Base-by-base conservation (phyloP, 2,329 filamentous ascomycete genomes). In the Rhynchosporium graminicola region DNA sequence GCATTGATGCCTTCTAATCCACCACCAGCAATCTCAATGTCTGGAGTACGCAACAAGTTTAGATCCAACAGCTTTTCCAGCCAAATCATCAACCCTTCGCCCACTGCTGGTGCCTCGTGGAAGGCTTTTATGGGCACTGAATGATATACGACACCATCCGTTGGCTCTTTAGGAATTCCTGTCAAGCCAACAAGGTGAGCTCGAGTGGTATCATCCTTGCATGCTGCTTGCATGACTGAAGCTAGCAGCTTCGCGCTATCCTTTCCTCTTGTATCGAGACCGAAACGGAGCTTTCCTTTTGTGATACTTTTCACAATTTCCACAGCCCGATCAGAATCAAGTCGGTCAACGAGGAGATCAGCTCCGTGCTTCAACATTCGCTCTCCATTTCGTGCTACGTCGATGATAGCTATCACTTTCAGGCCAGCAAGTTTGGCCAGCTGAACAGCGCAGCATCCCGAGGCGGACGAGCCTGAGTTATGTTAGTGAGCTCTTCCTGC, bases 121-220 rank as follows among this genome's bases (percentile, higher is more conserved):
- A 91, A 92, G 3, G 91, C 70, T 74, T 92, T 92, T 65, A 93
- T 90, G 0, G 89, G 89, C 0, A 92, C 86, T 0, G 69, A 68
- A 59, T 73, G 71, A 54, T 70, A 71, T 7, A 65, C 63, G 10
- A 73, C 63, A 12, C 68, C 69, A 15, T 63, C 29, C 9, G 54
- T 65, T 9, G 60, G 52, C 38, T 66, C 61, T 70, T 90, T 90
- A 0, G 89, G 89, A 3, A 91, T 67, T 0, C 88, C 89, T 0
- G 85, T 85, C 50, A 92, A 69, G 0, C 89, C 88, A 0, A 92
- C 80, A 0, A 92, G 77, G 74, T 92, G 89, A 1, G 80, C 74
- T 1, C 74, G 69, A 40, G 47, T 51, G 46, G 68, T 67, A 2
- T 62, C 71, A 26, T 55, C 43, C 33, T 57, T 55, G 4, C 38